Percentiles rank a stretch among this genome's conserved stretches.
Evolutionary conservation across 495 filamentous ascomycete genomes (phyloP).

Genomic region (Cercophora sp.): DNA sequence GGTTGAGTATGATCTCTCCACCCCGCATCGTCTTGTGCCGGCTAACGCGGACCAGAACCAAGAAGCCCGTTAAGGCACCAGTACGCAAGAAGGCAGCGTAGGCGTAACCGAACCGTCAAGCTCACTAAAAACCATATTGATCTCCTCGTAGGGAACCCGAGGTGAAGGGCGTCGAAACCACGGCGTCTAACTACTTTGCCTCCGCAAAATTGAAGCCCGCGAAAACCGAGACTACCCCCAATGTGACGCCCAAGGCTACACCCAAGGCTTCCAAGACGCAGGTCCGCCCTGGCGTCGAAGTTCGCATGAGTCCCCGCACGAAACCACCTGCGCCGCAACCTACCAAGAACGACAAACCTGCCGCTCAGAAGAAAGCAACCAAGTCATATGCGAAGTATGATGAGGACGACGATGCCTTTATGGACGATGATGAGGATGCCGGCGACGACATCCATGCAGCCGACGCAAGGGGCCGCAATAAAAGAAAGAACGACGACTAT

Average conservation of each 20-base stretch:
- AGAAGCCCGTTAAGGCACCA: constrained; percentile 36
- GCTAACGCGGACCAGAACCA: constrained; percentile 25
- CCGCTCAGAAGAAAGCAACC: constrained; percentile 29
- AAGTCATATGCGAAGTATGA: constrained; percentile 28
- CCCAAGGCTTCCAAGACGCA: constrained; percentile 32
- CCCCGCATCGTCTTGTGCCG: neutral
- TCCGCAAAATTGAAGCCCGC: constrained; percentile 37
- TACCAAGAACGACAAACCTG: constrained; percentile 23
- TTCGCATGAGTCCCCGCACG: constrained; percentile 41
- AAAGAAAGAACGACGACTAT: constrained; percentile 66
- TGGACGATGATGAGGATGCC: constrained; percentile 64
- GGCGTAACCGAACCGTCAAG: neutral
- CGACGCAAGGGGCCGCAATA: constrained; percentile 53
- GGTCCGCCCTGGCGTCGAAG: constrained; percentile 25
- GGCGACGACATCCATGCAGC: constrained; percentile 71
- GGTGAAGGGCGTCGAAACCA: constrained; percentile 41
- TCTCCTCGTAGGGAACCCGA: constrained; percentile 21
- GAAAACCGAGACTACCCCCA: constrained; percentile 26
- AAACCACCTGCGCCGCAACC: constrained; percentile 27
- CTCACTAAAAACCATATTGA: too few relatives aligned
- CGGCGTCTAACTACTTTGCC: constrained; percentile 48
- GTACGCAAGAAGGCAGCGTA: constrained; percentile 43
- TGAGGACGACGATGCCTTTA: constrained; percentile 45
- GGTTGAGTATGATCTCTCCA: constrained; percentile 29
- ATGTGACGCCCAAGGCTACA: constrained; percentile 23